A percentile compares a stretch with the other conserved stretches of the same genome.
These are phyloP conservation scores for Nemania serpens DNA, from an alignment of 2,329 filamentous ascomycete species.

Conservation along the genomic window DNA sequence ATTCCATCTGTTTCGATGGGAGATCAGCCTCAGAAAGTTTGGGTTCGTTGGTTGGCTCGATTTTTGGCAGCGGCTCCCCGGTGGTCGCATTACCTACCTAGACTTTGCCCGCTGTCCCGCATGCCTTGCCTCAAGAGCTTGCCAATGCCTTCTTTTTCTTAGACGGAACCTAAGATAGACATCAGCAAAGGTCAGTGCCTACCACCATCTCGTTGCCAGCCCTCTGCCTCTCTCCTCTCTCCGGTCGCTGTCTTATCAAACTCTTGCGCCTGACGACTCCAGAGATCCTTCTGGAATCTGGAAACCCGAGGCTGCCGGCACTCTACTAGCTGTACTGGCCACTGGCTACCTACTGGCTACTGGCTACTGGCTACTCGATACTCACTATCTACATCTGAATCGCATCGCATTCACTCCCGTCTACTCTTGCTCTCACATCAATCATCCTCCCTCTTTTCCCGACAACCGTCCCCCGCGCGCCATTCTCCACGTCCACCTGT, in stretches of 20 bases:
- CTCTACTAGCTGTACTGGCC: too few relatives aligned
- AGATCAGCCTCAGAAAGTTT: constrained; percentile 37
- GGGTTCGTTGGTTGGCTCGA: constrained; percentile 17
- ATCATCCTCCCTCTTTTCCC: constrained; percentile 21
- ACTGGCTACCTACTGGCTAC: too few relatives aligned
- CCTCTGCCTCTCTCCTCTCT: not conserved
- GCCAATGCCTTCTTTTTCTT: constrained; percentile 9
- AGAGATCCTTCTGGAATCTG: constrained; percentile 40
- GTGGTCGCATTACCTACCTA: not conserved
- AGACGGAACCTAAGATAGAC: not conserved
- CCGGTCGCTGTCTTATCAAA: not conserved
- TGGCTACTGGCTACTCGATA: too few relatives aligned
- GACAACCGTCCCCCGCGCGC: constrained; percentile 5
- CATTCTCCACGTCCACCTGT: not conserved
- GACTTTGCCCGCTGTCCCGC: constrained; percentile 2
- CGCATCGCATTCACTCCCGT: constrained; percentile 7
- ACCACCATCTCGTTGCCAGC: not conserved
- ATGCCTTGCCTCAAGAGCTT: constrained; percentile 23
- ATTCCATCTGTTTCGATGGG: constrained; percentile 44
- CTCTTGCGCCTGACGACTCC: not conserved
- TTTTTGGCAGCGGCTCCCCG: constrained; percentile 17
- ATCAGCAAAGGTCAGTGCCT: not conserved
- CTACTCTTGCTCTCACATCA: not conserved
- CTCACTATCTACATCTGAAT: not conserved
- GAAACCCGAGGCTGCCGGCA: constrained; percentile 29